Percentiles rank a stretch among this genome's conserved stretches.
phyloP scores from a whole-genome alignment of 1,284 basidiomycete species.

The Ceratobasidium sp. region DNA sequence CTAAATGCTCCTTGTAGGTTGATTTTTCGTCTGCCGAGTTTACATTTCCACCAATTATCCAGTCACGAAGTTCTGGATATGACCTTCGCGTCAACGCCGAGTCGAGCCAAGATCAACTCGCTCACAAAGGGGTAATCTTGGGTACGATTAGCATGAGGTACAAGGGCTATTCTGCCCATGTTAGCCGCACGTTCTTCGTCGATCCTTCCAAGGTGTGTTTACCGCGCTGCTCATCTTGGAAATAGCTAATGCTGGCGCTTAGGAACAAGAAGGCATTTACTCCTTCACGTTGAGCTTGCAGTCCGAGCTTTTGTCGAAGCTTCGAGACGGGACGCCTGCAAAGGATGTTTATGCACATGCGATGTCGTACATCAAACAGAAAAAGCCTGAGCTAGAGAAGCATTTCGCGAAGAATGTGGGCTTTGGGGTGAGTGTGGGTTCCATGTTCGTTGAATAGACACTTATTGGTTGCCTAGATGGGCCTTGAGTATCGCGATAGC shows the following conservation, averaged over 20 bases:
- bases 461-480: constrained; percentile 64
- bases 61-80: constrained; percentile 89
- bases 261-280: constrained; percentile 92
- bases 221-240: background rate
- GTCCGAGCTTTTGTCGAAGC: constrained; percentile 72
- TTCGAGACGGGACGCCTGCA: constrained; percentile 81
- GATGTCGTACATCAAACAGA: constrained; percentile 71
- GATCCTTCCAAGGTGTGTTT: constrained; percentile 82
- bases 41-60: constrained; percentile 94
- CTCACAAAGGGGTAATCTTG: constrained; percentile 90
- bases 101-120: constrained; percentile 82
- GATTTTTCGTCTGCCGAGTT: constrained; percentile 91
- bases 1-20: constrained; percentile 1
- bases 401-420: constrained; percentile 90
- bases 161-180: constrained; percentile 90
- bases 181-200: constrained; percentile 93
- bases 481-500: constrained; percentile 93
- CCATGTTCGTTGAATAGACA: constrained; percentile 10
- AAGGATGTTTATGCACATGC: constrained; percentile 85
- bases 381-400: constrained; percentile 82
- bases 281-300: constrained; percentile 81
- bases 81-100: constrained; percentile 88
- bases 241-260: constrained; percentile 31
- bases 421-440: constrained; percentile 69
- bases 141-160: constrained; percentile 91